Evolutionary conservation across 768 basidiomycete genomes (phyloP).

Genomic region (Butyriboletus loyo): DNA sequence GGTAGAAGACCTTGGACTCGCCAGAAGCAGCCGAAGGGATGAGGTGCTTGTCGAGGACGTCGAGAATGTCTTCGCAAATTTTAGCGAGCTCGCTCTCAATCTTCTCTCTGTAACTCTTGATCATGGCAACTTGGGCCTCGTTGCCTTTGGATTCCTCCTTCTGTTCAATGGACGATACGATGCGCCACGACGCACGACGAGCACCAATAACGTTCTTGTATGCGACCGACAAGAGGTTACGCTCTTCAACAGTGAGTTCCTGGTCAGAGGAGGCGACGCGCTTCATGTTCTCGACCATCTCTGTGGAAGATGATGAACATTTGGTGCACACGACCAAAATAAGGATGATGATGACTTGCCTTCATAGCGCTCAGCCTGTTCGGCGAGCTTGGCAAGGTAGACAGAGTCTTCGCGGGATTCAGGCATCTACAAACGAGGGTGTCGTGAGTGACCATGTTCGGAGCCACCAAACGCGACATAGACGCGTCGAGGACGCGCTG

Average conservation of each 20-base stretch:
- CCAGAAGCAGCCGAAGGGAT: slow-evolving; percentile 95
- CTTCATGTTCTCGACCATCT: slow-evolving; percentile 99
- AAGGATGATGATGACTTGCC: slow-evolving; percentile 43
- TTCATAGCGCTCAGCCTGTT: slow-evolving; percentile 99
- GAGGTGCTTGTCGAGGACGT: slow-evolving; percentile 96
- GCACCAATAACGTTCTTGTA: slow-evolving; percentile 99
- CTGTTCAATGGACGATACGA: slow-evolving; percentile 97
- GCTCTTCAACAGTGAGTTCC: slow-evolving; percentile 97
- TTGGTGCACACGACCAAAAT: slow-evolving; percentile 12
- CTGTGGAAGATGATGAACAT: slow-evolving; percentile 35
- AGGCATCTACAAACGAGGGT: slow-evolving; percentile 53
- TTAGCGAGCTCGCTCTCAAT: slow-evolving; percentile 95
- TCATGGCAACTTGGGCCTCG: slow-evolving; percentile 93
- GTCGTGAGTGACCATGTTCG: slow-evolving; percentile 17
- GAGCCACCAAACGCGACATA: slow-evolving; percentile 16
- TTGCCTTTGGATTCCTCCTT: slow-evolving; percentile 99
- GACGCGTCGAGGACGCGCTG: slow-evolving; percentile 41
- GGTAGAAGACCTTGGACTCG: slow-evolving; percentile 99
- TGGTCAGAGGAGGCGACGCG: slow-evolving; percentile 95
- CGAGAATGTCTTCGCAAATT: slow-evolving; percentile 98
- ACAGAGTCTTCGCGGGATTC: slow-evolving; percentile 91
- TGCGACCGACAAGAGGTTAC: slow-evolving; percentile 94
- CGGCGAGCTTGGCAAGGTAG: slow-evolving; percentile 99
- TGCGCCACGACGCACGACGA: slow-evolving; percentile 96
- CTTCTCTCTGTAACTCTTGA: slow-evolving; percentile 97